Evolutionary conservation across 371 early-diverging fungal genomes (phyloP).

Genomic region (Homolaphlyctis polyrhiza): DNA sequence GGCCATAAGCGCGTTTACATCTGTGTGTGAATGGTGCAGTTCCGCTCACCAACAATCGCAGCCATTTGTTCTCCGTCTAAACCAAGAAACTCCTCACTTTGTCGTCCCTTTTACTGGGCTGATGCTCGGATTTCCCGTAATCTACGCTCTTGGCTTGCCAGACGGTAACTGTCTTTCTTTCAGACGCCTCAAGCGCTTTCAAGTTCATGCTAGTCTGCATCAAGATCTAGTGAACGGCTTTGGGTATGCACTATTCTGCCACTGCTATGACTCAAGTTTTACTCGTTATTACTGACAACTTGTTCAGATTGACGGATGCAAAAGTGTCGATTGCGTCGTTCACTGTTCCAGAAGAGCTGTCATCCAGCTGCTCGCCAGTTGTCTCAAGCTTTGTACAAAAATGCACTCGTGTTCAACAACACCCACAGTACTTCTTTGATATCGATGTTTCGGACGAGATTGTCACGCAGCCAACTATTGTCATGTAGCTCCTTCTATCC

Average conservation of each 20-base stretch:
- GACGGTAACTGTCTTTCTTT: background rate
- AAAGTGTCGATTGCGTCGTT: background rate
- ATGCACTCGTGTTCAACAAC: background rate
- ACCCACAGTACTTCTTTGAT: background rate
- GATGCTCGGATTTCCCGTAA: conserved; percentile 1
- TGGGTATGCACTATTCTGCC: too few relatives aligned
- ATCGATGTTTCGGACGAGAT: background rate
- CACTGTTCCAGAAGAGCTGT: background rate
- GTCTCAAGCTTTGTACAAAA: background rate
- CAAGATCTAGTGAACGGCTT: too few relatives aligned
- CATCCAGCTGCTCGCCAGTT: background rate
- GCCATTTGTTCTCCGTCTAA: background rate
- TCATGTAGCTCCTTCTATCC: background rate
- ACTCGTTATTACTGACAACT: too few relatives aligned
- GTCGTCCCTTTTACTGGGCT: background rate
- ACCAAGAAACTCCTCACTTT: background rate
- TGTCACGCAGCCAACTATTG: background rate
- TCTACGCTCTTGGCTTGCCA: background rate
- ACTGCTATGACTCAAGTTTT: too few relatives aligned
- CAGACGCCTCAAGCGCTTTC: background rate
- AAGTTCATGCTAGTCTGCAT: background rate
- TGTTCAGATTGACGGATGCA: too few relatives aligned
- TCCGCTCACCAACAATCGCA: background rate
- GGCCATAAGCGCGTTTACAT: background rate
- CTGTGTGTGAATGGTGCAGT: background rate